These are phyloP conservation scores for Sordaria brevicollis DNA, from an alignment of 495 filamentous ascomycete genomes.

Conservation along the genomic window DNA sequence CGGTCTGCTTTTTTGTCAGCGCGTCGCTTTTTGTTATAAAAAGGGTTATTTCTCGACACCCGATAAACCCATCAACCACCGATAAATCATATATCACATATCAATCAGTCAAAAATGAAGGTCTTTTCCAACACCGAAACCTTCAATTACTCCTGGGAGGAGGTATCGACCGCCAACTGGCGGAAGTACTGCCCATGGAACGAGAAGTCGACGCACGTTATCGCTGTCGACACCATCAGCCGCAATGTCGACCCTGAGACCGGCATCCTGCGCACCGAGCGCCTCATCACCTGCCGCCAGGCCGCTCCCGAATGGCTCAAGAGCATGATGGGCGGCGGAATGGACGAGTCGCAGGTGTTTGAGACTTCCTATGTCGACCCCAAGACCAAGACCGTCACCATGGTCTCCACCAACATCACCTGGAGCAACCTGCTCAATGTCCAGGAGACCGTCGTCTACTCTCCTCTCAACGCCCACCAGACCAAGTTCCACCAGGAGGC, in stretches of 20 bases:
- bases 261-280: conserved; percentile 89
- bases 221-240: conserved; percentile 85
- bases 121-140: conserved; percentile 81
- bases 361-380: conserved; percentile 94
- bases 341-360: conserved; percentile 73
- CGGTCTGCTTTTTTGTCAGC: not conserved
- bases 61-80: not conserved
- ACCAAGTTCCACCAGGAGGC: conserved; percentile 83
- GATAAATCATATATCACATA: not conserved
- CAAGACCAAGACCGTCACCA: conserved; percentile 69
- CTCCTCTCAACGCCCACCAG: conserved; percentile 49
- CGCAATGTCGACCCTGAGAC: conserved; percentile 69
- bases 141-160: conserved; percentile 96
- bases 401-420: conserved; percentile 88
- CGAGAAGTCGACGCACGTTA: conserved; percentile 83
- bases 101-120: conserved; percentile 67
- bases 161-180: conserved; percentile 99
- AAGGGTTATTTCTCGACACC: not conserved
- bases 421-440: conserved; percentile 79
- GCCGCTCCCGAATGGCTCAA: conserved; percentile 79
- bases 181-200: conserved; percentile 98
- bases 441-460: conserved; percentile 81
- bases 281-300: conserved; percentile 91
- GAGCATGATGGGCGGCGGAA: conserved; percentile 55
- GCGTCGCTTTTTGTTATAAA: not conserved